Conservation (phyloP, 805 yeast species). For the Phaffomyces thermotolerans region DNA sequence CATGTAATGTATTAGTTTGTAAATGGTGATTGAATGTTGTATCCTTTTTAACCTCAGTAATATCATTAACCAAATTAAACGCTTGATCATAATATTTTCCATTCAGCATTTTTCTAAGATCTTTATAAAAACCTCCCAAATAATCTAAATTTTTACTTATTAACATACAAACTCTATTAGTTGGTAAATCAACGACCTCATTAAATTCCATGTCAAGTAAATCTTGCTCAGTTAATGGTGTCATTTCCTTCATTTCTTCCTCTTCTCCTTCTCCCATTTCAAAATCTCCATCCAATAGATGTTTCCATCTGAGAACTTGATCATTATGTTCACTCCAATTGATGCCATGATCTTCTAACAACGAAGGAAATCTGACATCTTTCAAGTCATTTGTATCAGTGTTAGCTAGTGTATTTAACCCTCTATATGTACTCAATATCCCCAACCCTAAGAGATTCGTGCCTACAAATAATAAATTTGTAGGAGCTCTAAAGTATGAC, state of each 20-base stretch:
- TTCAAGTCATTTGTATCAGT: neutral
- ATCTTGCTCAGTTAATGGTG: constrained; percentile 9
- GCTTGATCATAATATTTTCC: neutral
- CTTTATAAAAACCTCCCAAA: neutral
- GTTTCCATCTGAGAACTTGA: neutral
- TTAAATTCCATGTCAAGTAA: constrained; percentile 2
- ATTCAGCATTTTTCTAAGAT: neutral
- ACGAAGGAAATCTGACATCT: no score
- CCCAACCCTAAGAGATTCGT: constrained; percentile 29
- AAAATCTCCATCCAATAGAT: neutral
- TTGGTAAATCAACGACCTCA: neutral
- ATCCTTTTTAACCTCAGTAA: neutral
- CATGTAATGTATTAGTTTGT: constrained; percentile 1
- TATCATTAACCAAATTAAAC: neutral
- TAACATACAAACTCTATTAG: constrained; percentile 5
- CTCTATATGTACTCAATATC: constrained; percentile 27
- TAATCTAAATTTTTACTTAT: constrained; percentile 2
- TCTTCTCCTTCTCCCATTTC: neutral
- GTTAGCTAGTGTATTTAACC: constrained; percentile 19
- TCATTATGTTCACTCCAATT: no score
- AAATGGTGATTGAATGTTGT: neutral
- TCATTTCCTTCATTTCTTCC: neutral
- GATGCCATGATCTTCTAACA: no score
- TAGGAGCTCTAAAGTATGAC: constrained; percentile 34
- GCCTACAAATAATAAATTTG: constrained; percentile 30